phyloP scores from a whole-genome alignment of 305 asterid genomes.

The Withania somnifera region DNA sequence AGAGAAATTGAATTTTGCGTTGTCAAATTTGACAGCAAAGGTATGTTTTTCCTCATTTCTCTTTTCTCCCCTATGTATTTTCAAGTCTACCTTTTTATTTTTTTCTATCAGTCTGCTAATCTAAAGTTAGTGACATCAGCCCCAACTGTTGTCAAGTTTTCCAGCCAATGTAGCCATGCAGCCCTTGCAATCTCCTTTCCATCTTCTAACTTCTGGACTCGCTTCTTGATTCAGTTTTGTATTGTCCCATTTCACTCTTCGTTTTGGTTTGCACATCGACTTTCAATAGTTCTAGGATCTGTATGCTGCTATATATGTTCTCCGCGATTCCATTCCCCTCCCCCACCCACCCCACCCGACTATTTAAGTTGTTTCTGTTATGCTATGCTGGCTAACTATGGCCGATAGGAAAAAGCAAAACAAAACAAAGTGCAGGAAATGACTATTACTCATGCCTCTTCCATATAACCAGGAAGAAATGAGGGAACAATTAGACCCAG shows the following conservation, averaged over 20 bases:
- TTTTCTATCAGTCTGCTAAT: background rate
- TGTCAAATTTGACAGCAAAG: constrained; percentile 82
- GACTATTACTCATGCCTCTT: background rate
- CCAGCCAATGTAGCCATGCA: background rate
- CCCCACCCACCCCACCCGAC: too few relatives aligned
- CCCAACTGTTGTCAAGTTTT: background rate
- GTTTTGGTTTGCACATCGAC: background rate
- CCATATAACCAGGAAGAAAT: background rate
- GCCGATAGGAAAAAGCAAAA: background rate
- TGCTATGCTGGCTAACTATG: background rate
- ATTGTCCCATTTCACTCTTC: too few relatives aligned
- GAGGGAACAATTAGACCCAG: background rate
- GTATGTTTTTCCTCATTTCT: constrained; percentile 16
- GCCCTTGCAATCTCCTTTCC: background rate
- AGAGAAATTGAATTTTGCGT: constrained; percentile 71
- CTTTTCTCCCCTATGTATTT: background rate
- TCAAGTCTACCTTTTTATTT: background rate
- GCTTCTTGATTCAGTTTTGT: background rate
- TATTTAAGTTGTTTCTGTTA: too few relatives aligned
- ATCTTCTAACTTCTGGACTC: background rate
- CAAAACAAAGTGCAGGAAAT: background rate
- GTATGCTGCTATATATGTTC: background rate
- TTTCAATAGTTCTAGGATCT: background rate
- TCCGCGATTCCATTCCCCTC: too few relatives aligned
- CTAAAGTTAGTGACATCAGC: background rate